Conservation (phyloP, 805 yeast species). For the Saturnispora quitensis region DNA sequence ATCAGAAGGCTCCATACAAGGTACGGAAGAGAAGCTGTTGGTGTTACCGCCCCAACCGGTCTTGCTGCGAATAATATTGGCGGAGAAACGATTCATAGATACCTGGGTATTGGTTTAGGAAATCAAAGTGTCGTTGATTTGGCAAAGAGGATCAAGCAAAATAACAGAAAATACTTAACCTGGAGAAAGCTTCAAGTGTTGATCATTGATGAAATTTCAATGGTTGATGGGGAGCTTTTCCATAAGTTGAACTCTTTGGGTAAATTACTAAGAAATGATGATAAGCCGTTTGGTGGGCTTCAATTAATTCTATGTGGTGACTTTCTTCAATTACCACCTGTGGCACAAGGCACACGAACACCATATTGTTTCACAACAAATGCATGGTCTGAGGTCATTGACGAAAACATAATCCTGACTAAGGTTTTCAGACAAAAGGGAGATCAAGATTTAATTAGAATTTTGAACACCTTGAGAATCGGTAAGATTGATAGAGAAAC, state of each 20-base stretch:
- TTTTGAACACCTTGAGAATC: slow-evolving; percentile 71
- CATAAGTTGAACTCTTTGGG: slow-evolving; percentile 71
- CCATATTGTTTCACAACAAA: slow-evolving; percentile 68
- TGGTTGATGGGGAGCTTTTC: slow-evolving; percentile 77
- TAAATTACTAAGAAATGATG: slow-evolving; percentile 36
- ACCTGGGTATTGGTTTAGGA: slow-evolving; percentile 81
- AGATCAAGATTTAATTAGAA: slow-evolving; percentile 64
- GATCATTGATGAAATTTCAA: slow-evolving; percentile 87
- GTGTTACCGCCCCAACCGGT: slow-evolving; percentile 93
- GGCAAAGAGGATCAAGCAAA: slow-evolving; percentile 39
- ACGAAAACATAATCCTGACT: slow-evolving; percentile 58
- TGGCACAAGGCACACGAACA: slow-evolving; percentile 34
- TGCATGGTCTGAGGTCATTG: slow-evolving; percentile 58
- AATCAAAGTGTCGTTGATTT: slow-evolving; percentile 33
- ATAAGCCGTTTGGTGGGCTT: slow-evolving; percentile 84
- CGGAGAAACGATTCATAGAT: slow-evolving; percentile 80
- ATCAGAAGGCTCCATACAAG: slow-evolving; percentile 42
- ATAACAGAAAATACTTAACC: slow-evolving; percentile 33
- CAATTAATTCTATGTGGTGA: slow-evolving; percentile 91
- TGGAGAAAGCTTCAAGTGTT: slow-evolving; percentile 69
- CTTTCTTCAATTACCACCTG: slow-evolving; percentile 93
- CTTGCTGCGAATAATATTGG: slow-evolving; percentile 92
- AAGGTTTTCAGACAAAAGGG: slow-evolving; percentile 83
- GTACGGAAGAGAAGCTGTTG: slow-evolving; percentile 46
- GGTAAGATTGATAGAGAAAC: slow-evolving; percentile 53